These are phyloP conservation scores for Ustilaginoidea virens DNA, from an alignment of 2,329 filamentous ascomycete species.

Conservation along the genomic window DNA sequence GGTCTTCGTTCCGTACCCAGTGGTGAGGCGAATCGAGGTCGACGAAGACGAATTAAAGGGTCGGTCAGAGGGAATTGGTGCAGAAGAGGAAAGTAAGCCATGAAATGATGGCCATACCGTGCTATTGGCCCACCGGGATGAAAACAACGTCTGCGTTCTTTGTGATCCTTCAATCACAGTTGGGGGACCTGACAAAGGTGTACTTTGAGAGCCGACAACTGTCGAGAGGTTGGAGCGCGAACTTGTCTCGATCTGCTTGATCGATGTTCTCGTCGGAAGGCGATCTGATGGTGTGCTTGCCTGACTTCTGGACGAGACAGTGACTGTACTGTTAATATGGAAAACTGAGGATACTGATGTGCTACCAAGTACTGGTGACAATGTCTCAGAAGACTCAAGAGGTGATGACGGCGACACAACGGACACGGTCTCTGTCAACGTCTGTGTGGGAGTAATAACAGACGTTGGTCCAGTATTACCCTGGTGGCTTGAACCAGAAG, in stretches of 20 bases:
- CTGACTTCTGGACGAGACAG: too few relatives aligned
- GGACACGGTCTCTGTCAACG: too few relatives aligned
- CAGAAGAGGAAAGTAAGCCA: background rate
- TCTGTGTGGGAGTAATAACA: too few relatives aligned
- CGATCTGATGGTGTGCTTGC: background rate
- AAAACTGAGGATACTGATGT: too few relatives aligned
- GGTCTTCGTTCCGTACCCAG: too few relatives aligned
- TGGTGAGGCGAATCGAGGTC: constrained; percentile 1
- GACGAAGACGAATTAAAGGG: background rate
- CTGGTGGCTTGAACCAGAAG: too few relatives aligned
- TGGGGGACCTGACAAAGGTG: background rate
- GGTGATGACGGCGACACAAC: too few relatives aligned
- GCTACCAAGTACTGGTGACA: too few relatives aligned
- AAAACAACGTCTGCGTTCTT: constrained; percentile 4
- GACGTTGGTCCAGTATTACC: too few relatives aligned
- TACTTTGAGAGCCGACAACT: background rate
- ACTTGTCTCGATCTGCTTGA: background rate
- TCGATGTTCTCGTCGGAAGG: background rate
- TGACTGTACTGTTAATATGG: too few relatives aligned
- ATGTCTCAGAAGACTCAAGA: too few relatives aligned
- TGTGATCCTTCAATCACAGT: constrained; percentile 1
- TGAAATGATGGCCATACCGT: constrained; percentile 1
- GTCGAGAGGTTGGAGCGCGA: background rate
- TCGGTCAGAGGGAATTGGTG: background rate
- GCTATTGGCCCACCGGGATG: constrained; percentile 3